Conservation (phyloP, 2,329 filamentous ascomycete genomes). For the Aspergillus fischeri region DNA sequence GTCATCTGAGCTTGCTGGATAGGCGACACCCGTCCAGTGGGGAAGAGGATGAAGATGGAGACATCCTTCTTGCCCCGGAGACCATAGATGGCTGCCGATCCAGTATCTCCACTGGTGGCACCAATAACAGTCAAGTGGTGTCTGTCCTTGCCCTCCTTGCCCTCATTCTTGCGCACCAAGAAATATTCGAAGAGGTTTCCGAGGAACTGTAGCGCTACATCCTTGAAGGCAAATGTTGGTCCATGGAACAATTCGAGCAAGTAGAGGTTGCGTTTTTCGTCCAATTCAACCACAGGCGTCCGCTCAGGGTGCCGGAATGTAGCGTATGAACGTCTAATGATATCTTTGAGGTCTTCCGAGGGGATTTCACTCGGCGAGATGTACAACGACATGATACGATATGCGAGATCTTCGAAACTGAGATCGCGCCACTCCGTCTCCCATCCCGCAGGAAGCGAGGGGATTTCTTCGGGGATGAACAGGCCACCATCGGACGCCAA, state of each 20-base stretch:
- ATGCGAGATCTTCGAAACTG: constrained; percentile 45
- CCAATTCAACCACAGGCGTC: constrained; percentile 74
- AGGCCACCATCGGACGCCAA: constrained; percentile 82
- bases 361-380: constrained; percentile 83
- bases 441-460: constrained; percentile 19
- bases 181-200: constrained; percentile 74
- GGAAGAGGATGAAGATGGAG: constrained; percentile 90
- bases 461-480: constrained; percentile 68
- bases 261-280: constrained; percentile 68
- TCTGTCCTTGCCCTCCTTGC: constrained; percentile 50
- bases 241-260: constrained; percentile 95
- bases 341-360: constrained; percentile 69
- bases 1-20: constrained; percentile 98
- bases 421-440: constrained; percentile 25
- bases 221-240: constrained; percentile 93
- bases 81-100: constrained; percentile 93
- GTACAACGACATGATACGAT: constrained; percentile 81
- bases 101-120: constrained; percentile 81
- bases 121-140: constrained; percentile 84
- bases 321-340: constrained; percentile 80
- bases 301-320: constrained; percentile 79
- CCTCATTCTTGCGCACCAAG: constrained; percentile 42
- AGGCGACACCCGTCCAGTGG: constrained; percentile 82
- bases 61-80: constrained; percentile 94
- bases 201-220: constrained; percentile 87